Evolutionary conservation across 345 rosid species (phyloP).

Genomic region (Toxicodendron radicans): DNA sequence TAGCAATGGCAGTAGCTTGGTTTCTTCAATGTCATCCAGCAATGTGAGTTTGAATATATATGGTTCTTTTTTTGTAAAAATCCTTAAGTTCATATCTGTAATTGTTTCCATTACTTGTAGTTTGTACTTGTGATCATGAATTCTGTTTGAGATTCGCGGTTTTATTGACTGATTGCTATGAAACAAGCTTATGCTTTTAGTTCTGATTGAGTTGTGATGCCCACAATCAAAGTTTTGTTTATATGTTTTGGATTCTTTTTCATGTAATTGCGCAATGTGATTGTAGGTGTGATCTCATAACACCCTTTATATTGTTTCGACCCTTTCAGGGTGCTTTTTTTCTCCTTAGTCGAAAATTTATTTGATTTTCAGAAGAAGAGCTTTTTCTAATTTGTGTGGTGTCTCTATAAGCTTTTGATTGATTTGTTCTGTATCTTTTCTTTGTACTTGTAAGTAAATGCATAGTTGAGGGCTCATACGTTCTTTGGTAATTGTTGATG

Average conservation of each 20-base stretch:
- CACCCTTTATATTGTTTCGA: background rate
- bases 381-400: background rate
- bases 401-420: background rate
- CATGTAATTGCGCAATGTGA: background rate
- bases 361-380: background rate
- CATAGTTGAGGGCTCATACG: background rate
- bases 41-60: constrained; percentile 36
- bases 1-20: constrained; percentile 25
- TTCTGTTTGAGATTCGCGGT: constrained; percentile 12
- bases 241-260: background rate
- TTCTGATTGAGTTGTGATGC: background rate
- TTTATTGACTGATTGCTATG: background rate
- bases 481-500: background rate
- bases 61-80: background rate
- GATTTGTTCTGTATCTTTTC: constrained; percentile 6
- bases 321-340: background rate
- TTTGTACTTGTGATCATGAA: background rate
- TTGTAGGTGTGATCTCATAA: background rate
- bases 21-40: constrained; percentile 38
- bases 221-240: background rate
- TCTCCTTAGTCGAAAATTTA: background rate
- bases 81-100: constrained; percentile 2
- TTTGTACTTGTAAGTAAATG: too few species aligned
- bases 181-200: background rate
- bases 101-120: background rate